These are phyloP conservation scores for Barbarea vulgaris DNA, from an alignment of 345 rosid species.

Conservation along the genomic window DNA sequence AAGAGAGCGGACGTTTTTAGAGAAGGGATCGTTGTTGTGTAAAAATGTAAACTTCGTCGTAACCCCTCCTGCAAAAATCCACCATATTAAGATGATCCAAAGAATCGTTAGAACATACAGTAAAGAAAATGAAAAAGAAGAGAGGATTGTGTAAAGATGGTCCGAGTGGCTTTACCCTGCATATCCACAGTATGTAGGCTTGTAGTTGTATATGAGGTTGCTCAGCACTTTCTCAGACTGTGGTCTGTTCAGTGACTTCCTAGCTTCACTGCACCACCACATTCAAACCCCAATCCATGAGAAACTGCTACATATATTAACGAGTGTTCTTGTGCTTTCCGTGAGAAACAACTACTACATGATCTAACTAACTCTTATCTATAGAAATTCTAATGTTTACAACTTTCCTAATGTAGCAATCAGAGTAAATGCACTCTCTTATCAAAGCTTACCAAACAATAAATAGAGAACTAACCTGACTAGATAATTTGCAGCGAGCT, in stretches of 20 bases:
- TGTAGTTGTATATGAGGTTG: constrained; percentile 79
- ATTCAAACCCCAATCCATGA: not conserved
- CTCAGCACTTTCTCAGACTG: constrained; percentile 57
- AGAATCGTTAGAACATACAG: not conserved
- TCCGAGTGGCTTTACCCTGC: constrained; percentile 63
- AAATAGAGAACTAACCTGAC: constrained; percentile 58
- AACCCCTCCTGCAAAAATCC: constrained; percentile 64
- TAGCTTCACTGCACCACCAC: constrained; percentile 71
- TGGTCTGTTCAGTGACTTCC: constrained; percentile 80
- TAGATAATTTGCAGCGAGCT: constrained; percentile 71
- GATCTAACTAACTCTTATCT: not conserved
- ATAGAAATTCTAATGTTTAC: not conserved
- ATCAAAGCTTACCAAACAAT: not conserved
- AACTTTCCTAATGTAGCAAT: constrained; percentile 3
- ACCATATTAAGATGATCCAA: constrained; percentile 14
- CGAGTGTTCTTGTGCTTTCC: not conserved
- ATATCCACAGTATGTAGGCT: constrained; percentile 82
- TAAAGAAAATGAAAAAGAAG: not conserved
- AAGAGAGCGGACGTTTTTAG: not conserved
- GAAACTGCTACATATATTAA: not conserved
- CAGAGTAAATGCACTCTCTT: not conserved
- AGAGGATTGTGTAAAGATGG: not conserved
- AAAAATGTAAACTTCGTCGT: constrained; percentile 85
- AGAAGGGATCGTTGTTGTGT: constrained; percentile 40
- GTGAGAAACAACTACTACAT: not conserved